These are phyloP conservation scores for Leccinum truebloodii DNA, from an alignment of 768 basidiomycete genomes.

Conservation along the genomic window DNA sequence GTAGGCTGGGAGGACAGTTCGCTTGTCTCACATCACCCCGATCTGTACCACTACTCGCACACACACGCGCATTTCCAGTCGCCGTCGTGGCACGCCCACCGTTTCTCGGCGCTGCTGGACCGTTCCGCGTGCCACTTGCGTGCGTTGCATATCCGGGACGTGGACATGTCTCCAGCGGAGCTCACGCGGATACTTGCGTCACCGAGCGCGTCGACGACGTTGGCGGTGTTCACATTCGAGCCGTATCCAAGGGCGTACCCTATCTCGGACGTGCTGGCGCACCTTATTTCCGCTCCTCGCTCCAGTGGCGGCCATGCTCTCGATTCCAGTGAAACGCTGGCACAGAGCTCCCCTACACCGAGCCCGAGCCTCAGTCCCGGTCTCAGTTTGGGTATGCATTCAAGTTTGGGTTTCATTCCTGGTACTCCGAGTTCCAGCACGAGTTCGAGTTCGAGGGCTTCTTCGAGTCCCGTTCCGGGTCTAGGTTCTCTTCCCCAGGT, in stretches of 20 bases:
- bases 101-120: slow-evolving; percentile 25
- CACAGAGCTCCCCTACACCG: neutral
- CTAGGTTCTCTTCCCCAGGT: neutral
- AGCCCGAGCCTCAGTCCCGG: neutral
- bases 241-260: slow-evolving; percentile 22
- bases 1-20: slow-evolving; percentile 13
- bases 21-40: slow-evolving; percentile 7
- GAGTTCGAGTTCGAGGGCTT: neutral
- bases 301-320: neutral
- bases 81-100: slow-evolving; percentile 24
- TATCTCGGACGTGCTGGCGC: slow-evolving; percentile 19
- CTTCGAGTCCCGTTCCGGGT: neutral
- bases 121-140: slow-evolving; percentile 23
- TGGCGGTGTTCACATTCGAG: slow-evolving; percentile 26
- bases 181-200: slow-evolving; percentile 22
- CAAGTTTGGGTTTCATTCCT: neutral
- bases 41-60: slow-evolving; percentile 4
- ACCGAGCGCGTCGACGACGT: slow-evolving; percentile 16
- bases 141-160: slow-evolving; percentile 20
- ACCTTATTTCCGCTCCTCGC: slow-evolving; percentile 3
- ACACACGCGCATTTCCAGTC: neutral
- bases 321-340: neutral
- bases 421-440: neutral
- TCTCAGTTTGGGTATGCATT: neutral
- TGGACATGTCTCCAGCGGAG: slow-evolving; percentile 26